Percentiles rank a stretch among this genome's conserved stretches.
Evolutionary conservation across 257 asterid genomes (phyloP).

Genomic region (Solanum etuberosum): DNA sequence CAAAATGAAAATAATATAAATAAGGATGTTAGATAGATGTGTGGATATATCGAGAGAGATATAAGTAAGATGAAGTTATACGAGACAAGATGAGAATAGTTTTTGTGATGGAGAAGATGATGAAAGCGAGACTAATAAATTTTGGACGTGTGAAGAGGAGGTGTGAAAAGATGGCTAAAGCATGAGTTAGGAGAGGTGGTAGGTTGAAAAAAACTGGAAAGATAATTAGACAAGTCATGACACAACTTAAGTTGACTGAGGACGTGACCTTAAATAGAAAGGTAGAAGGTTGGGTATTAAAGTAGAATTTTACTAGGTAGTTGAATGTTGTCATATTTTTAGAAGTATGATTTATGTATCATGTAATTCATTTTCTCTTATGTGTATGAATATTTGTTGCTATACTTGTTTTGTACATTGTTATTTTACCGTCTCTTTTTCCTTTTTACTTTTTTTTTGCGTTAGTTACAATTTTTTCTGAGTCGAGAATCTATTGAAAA

Average conservation of each 20-base stretch:
- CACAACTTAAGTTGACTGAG: no score
- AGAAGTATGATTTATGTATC: background rate
- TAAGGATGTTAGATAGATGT: no score
- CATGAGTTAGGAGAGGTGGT: background rate
- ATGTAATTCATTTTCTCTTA: background rate
- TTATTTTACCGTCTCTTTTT: background rate
- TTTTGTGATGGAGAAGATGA: background rate
- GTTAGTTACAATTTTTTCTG: background rate
- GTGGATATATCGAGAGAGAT: background rate
- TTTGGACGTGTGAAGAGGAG: no score
- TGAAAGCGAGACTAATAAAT: rapidly evolving
- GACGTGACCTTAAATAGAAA: no score
- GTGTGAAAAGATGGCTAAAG: background rate
- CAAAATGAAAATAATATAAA: no score
- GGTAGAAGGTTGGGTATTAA: no score
- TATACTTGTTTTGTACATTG: background rate
- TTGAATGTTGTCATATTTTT: background rate
- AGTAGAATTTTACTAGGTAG: no score
- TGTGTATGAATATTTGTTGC: background rate
- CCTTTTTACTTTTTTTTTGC: no score
- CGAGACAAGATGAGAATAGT: no score
- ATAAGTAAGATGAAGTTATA: no score
- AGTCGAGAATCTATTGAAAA: background rate
- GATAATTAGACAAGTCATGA: background rate
- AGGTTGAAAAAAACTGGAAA: background rate